Evolutionary conservation across 2,329 filamentous ascomycete species (phyloP), one percentile per base, ranked within the genome.

Genomic region (Penicillium frequentans): DNA sequence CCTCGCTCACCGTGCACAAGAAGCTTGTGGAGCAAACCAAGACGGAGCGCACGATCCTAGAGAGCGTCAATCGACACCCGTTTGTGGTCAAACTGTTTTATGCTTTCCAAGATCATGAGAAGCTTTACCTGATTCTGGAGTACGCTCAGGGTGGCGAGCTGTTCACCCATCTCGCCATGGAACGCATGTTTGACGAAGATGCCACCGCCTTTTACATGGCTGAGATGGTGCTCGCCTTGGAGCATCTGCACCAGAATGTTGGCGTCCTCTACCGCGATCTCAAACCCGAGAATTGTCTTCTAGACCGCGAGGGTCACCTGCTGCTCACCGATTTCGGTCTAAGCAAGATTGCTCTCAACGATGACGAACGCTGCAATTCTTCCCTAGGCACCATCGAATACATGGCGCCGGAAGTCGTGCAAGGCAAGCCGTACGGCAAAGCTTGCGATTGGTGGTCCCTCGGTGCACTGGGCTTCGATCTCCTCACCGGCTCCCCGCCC

Each of bases 401-500:
- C 82, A 99, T 99, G 95, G 96, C 95, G 0, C 95, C 95, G 1
- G 95, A 99, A 77, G 90, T 99, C 51, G 86, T 99, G 59, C 84
- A 88, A 60, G 93, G 92, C 59, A 87, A 90, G 63, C 88, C 90
- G 64, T 99, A 99, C 73, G 93, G 93, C 69, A 93, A 93, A 74
- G 88, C 92, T 1, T 96, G 97, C 19, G 95, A 99, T 77, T 99
- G 93, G 93, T 99, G 95, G 95, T 96, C 93, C 5, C 88, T 99
- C 47, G 95, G 96, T 35, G 93, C 93, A 3, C 84, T 99, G 46
- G 92, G 91, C 33, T 96, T 88, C 74, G 95, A 99, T 73, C 81
- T 99, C 35, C 87, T 99, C 73, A 98, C 93, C 10, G 95, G 96
- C 52, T 88, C 88, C 54, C 92, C 93, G 9, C 95, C 96, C 0